Conservation (phyloP, 1,284 basidiomycete species). For the Ceratobasidium sp. region DNA sequence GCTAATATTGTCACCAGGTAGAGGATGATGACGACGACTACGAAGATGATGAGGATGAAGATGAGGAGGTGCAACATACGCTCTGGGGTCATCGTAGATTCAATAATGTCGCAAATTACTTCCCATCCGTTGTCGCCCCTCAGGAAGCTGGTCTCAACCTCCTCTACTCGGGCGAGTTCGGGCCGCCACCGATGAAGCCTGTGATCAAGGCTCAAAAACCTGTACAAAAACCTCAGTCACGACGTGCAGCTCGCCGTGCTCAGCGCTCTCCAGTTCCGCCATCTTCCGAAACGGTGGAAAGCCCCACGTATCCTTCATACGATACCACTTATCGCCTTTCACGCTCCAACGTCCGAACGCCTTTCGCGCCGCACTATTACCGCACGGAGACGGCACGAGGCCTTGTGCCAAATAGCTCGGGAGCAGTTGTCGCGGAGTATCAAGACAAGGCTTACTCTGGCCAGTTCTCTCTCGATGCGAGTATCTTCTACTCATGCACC, state of each 20-base stretch:
- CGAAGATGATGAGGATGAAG: slow-evolving; percentile 51
- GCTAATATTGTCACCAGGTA: slow-evolving; percentile 26
- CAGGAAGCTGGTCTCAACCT: slow-evolving; percentile 79
- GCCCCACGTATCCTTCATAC: slow-evolving; percentile 60
- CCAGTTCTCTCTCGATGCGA: slow-evolving; percentile 88
- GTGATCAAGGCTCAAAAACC: slow-evolving; percentile 55
- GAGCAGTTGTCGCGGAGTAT: slow-evolving; percentile 89
- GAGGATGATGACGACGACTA: slow-evolving; percentile 48
- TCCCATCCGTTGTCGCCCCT: slow-evolving; percentile 71
- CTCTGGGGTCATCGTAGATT: slow-evolving; percentile 40
- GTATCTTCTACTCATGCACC: slow-evolving; percentile 85
- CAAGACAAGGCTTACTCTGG: slow-evolving; percentile 90
- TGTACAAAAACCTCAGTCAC: slow-evolving; percentile 48
- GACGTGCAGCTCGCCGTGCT: slow-evolving; percentile 17
- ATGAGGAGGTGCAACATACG: slow-evolving; percentile 48
- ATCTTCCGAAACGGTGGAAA: slow-evolving; percentile 50
- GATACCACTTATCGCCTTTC: slow-evolving; percentile 41
- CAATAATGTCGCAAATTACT: slow-evolving; percentile 54
- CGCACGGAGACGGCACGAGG: slow-evolving; percentile 67
- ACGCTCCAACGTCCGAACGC: slow-evolving; percentile 3
- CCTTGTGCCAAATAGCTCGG: slow-evolving; percentile 87
- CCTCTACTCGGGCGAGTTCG: slow-evolving; percentile 88
- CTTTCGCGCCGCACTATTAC: slow-evolving; percentile 45
- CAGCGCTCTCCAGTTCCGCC: slow-evolving; percentile 48
- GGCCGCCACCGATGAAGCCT: slow-evolving; percentile 64